Conservation (phyloP, 2,329 filamentous ascomycete genomes). For the Aureobasidium lini region DNA sequence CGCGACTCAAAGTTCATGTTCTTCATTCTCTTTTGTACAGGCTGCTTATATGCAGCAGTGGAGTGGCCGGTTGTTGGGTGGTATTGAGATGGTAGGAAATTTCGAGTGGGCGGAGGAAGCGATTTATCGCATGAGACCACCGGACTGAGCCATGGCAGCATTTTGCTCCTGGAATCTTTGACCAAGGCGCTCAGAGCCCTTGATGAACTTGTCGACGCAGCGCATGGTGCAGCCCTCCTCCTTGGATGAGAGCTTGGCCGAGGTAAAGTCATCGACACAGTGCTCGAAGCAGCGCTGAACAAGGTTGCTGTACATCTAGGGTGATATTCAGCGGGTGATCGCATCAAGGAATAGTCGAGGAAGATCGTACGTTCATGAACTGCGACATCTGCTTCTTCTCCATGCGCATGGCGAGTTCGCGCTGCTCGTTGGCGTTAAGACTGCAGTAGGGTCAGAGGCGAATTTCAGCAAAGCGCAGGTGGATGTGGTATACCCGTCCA, state of each 20-base stretch:
- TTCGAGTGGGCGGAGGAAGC: not conserved
- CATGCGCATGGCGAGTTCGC: conserved; percentile 88
- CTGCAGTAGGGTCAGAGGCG: conserved; percentile 32
- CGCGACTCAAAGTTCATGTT: not conserved
- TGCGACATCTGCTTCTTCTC: conserved; percentile 98
- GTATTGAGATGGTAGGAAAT: not conserved
- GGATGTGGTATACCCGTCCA: conserved; percentile 29
- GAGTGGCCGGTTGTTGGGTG: not conserved
- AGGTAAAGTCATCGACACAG: conserved; percentile 97
- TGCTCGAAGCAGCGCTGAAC: conserved; percentile 90
- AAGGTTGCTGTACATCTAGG: conserved; percentile 62
- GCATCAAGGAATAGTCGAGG: not conserved
- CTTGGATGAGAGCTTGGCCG: conserved; percentile 80
- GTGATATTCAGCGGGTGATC: conserved; percentile 2
- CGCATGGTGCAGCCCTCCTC: conserved; percentile 89
- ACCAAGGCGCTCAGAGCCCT: conserved; percentile 79
- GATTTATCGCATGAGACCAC: conserved; percentile 30
- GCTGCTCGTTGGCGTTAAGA: conserved; percentile 73
- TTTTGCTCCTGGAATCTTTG: conserved; percentile 81
- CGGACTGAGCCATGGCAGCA: conserved; percentile 57
- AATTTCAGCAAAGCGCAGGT: not conserved
- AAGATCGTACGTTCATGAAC: conserved; percentile 78
- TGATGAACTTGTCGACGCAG: conserved; percentile 95
- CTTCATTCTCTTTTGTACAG: conserved; percentile 9
- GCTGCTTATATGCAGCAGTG: not conserved